Conservation (phyloP, 192 early-diverging fungal species). For the Powellomyces hirtus region DNA sequence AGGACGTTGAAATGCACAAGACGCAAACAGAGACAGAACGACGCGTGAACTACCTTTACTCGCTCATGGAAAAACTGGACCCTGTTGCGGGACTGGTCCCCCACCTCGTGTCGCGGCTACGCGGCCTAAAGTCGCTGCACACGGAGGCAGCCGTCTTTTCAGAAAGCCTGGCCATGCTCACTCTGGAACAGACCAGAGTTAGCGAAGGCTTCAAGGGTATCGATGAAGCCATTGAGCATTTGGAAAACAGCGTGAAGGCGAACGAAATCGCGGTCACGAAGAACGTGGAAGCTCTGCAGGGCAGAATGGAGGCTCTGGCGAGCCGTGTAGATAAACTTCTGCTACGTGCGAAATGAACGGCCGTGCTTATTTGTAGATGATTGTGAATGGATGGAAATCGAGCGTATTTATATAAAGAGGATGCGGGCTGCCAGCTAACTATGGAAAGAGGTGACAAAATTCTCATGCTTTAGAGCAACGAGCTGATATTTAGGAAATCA, state of each 20-base stretch:
- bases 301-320: slow-evolving; percentile 23
- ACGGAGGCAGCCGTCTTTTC: slow-evolving; percentile 77
- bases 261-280: slow-evolving; percentile 30
- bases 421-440: too few relatives aligned
- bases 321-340: slow-evolving; percentile 27
- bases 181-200: slow-evolving; percentile 66
- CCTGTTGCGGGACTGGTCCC: slow-evolving; percentile 77
- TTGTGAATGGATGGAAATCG: too few relatives aligned
- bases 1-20: slow-evolving; percentile 21
- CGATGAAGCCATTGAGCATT: slow-evolving; percentile 35
- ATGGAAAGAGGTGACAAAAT: too few relatives aligned
- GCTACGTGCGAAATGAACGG: not conserved
- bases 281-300: slow-evolving; percentile 37
- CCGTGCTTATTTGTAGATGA: too few relatives aligned
- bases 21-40: slow-evolving; percentile 36
- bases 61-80: slow-evolving; percentile 71
- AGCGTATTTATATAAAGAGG: too few relatives aligned
- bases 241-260: slow-evolving; percentile 30
- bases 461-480: too few relatives aligned
- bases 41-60: slow-evolving; percentile 67
- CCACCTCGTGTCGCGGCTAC: slow-evolving; percentile 72
- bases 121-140: slow-evolving; percentile 75
- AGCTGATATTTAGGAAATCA: too few relatives aligned
- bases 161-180: slow-evolving; percentile 70
- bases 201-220: slow-evolving; percentile 64